These are phyloP conservation scores for Suillus ampliporus DNA, from an alignment of 768 basidiomycete species.

Conservation along the genomic window DNA sequence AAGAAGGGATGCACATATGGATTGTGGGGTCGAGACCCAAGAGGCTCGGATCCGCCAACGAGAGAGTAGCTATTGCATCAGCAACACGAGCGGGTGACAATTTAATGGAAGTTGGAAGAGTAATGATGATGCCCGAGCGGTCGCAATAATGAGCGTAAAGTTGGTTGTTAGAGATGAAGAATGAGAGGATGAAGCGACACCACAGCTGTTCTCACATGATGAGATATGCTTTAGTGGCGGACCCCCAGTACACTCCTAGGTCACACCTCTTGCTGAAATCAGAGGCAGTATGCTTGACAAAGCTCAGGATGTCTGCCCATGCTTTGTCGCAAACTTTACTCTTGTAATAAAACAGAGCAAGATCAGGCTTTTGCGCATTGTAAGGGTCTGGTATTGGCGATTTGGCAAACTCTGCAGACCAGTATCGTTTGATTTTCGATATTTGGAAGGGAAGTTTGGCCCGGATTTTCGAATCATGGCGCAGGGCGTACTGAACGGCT, in stretches of 20 bases:
- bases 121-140: neutral
- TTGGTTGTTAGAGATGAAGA: neutral
- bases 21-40: neutral
- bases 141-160: neutral
- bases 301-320: neutral
- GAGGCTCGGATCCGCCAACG: neutral
- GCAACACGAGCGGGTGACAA: no score
- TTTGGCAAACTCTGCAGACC: neutral
- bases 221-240: neutral
- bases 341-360: neutral
- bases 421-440: neutral
- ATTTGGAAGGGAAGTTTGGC: neutral
- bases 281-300: neutral
- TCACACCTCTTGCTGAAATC: neutral
- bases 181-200: neutral
- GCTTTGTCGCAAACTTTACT: neutral
- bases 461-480: neutral
- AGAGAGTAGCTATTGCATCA: neutral
- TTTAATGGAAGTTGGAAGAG: neutral
- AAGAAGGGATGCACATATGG: neutral
- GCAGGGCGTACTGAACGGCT: neutral
- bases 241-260: neutral
- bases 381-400: neutral
- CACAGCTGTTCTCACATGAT: neutral
- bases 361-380: neutral